Base-by-base conservation (phyloP, 225 moss, liverwort and hornwort species). In the Pseudoscleropodium purum region DNA sequence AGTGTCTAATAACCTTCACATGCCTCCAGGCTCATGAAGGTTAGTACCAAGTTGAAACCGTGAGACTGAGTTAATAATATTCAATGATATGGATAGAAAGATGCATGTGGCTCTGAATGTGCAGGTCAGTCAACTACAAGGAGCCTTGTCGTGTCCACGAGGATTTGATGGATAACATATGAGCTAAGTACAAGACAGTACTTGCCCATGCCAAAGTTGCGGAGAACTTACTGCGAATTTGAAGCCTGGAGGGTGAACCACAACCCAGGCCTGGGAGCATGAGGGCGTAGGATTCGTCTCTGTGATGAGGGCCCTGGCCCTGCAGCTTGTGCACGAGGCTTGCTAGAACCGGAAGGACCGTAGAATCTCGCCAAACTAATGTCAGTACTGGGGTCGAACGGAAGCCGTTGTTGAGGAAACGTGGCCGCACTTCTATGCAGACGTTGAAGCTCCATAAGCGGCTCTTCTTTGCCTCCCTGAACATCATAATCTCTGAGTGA, bases 201-300 rank as follows among this genome's bases (percentile, higher is more conserved):
- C 75, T 82, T 77, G 59, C 64, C 27, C 74, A 91, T 49, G 85
- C 74, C 64, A 81, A 88, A 79, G 66, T n/a, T 74, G 67, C 87
- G 81, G 75, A 87, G 59, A 33, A 91, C 93, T 94, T 93, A 94
- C 94, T 89, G 94, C 39, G 87, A 89, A 82, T 81, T 74, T 41
- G 90, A 87, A 75, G 88, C 90, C 69, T 87, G 90, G 59, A 94
- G 94, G 85, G 90, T 94, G 76, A 94, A 93, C 94, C 94, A 94
- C 84, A 94, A 88, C 7, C 91, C 94, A 75, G 92, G 83, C 75
- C 82, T 88, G n/a, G 91, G 91, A 70, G 87, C 90, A 79, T 69
- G 88, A 56, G 91, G 92, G 34, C 90, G 91, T 49, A 92, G 92
- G 84, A 88, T 81, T 93, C 94, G 90, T 92, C 86, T 86, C 49